phyloP scores from a whole-genome alignment of 768 basidiomycete species.

The Neoboletus subvelutipes region DNA sequence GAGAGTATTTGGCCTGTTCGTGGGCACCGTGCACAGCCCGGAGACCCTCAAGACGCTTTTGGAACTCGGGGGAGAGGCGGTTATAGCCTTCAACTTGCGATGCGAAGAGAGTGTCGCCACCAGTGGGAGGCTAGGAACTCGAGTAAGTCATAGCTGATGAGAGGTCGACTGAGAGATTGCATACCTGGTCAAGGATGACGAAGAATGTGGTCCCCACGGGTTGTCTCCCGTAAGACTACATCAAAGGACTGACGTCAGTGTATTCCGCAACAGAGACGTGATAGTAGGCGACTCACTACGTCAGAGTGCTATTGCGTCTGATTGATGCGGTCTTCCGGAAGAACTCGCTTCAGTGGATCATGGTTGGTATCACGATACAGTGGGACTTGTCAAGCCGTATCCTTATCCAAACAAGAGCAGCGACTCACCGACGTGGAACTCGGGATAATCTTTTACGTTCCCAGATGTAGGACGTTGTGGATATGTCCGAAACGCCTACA shows the following conservation, averaged over 20 bases:
- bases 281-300: neutral
- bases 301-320: neutral
- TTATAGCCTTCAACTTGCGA: slow-evolving; percentile 62
- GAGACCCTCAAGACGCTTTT: slow-evolving; percentile 57
- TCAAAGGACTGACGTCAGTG: neutral
- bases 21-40: slow-evolving; percentile 56
- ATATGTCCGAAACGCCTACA: slow-evolving; percentile 46
- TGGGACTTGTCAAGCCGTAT: neutral
- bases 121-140: slow-evolving; percentile 28
- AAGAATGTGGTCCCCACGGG: slow-evolving; percentile 57
- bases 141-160: neutral
- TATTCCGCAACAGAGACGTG: neutral
- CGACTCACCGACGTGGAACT: slow-evolving; percentile 38
- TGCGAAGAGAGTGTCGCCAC: slow-evolving; percentile 57
- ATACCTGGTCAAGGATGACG: slow-evolving; percentile 52
- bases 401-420: neutral
- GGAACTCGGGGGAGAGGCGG: slow-evolving; percentile 53
- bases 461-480: slow-evolving; percentile 48
- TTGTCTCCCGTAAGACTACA: slow-evolving; percentile 53
- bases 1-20: slow-evolving; percentile 48
- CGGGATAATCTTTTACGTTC: slow-evolving; percentile 14
- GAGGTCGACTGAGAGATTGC: neutral
- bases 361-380: slow-evolving; percentile 40
- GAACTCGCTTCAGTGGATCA: slow-evolving; percentile 33
- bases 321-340: neutral